Evolutionary conservation across 1,139 yeast species (phyloP).

Genomic region (Oligophagozyma castellii): DNA sequence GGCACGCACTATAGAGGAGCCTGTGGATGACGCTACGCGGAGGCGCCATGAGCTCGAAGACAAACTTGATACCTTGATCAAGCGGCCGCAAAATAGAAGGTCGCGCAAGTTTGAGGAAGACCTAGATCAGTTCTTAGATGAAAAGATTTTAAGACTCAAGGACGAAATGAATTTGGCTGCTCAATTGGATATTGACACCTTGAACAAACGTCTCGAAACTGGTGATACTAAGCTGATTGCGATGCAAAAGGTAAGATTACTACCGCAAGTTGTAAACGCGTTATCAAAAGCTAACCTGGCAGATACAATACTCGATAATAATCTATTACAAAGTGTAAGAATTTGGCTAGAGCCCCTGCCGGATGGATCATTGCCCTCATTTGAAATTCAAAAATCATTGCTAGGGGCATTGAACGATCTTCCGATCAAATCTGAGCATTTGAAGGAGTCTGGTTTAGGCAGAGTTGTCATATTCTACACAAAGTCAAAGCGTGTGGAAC

Average conservation of each 20-base stretch:
- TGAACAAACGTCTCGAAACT: conserved; percentile 33
- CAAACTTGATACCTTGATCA: conserved; percentile 62
- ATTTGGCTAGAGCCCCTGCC: conserved; percentile 98
- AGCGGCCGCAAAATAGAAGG: conserved; percentile 44
- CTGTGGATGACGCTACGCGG: conserved; percentile 3
- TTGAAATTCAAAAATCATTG: conserved; percentile 83
- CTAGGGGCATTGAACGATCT: conserved; percentile 59
- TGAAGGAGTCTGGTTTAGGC: conserved; percentile 89
- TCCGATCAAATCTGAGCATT: conserved; percentile 90
- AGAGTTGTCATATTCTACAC: conserved; percentile 91
- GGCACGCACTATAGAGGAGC: no score
- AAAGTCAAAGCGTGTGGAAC: conserved; percentile 80
- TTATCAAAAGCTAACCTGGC: conserved; percentile 75
- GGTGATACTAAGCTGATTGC: conserved; percentile 40
- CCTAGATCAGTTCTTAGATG: conserved; percentile 90
- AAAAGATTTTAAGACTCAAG: conserved; percentile 64
- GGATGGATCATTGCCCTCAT: conserved; percentile 93
- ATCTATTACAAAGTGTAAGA: conserved; percentile 82
- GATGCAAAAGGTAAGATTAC: conserved; percentile 66
- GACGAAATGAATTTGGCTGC: conserved; percentile 94
- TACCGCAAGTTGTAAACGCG: conserved; percentile 66
- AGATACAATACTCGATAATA: conserved; percentile 88
- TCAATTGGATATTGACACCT: conserved; percentile 73
- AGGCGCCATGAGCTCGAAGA: conserved; percentile 62
- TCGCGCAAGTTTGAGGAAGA: conserved; percentile 76